Base-by-base conservation (phyloP, 2,329 filamentous ascomycete species). In the Aspergillus sojae region DNA sequence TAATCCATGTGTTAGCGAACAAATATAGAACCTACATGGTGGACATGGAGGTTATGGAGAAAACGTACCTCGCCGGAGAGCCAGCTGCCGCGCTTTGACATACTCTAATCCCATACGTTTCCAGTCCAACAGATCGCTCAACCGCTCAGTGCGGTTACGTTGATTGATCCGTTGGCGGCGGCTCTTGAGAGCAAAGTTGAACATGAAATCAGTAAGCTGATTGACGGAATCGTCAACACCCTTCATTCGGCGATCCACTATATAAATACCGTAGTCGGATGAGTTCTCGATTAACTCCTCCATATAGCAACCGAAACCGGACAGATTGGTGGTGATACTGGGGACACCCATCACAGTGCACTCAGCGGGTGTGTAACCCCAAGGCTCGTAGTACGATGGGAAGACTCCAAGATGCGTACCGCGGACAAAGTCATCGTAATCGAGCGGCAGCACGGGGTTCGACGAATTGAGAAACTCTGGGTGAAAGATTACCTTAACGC, bases 41-140 rank as follows among this genome's bases (percentile, higher is more conserved):
- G 14, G 7, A 32, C 12, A 14, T 5, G 48, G 16, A n/a, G 5
- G 30, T n/a, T 14, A 48, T 23, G 12, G n/a, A 28, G 12, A 30
- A 23, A 45, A 50, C 67, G 65, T 74, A 82, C 82, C 80, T 79
- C 95, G 88, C 72, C 95, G 86, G 67, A 99, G 84, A 28, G 95
- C 95, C 74, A 99, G 81, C 79, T 98, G 95, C 56, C 95, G 88
- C 39, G 95, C 95, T 84, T 98, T 99, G 81, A 97, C 93, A 75
- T 99, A 99, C 81, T 99, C 95, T 89, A 98, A 90, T 26, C 95
- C 95, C 95, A 99, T 99, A 57, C 95, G 88, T 86, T 98, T 98
- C 95, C 95, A 99, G 81, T 99, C 95, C 46, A 99, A 85, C 64
- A 99, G 84, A 77, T 99, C 95, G 74, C 93, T 96, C 60, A 99